Evolutionary conservation across 257 asterid genomes (phyloP), one percentile per base, ranked within the genome.

Genomic region (Marsdenia floribunda): DNA sequence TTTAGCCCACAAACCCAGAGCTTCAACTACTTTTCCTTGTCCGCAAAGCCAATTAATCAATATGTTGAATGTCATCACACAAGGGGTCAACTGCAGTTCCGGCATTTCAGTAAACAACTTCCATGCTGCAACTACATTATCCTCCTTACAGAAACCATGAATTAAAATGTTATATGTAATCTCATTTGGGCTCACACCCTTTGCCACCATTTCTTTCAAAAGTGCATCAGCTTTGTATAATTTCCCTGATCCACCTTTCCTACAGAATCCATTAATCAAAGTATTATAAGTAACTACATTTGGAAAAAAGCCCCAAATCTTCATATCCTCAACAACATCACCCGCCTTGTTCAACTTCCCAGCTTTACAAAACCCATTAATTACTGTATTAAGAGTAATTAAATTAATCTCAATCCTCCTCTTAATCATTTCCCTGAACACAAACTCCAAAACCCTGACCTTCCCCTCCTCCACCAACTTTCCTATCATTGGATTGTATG

Each of bases 261-360:
- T 90, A 79, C 98, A 90, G 53, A 80, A 80, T 64, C 98, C 99
- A 76, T 82, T 83, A 54, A 94, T 86, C 85, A 90, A 75, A 64
- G 88, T 79, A 75, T 92, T 94, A 60, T 90, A 94, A 71, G 96
- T 89, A 33, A 88, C 86, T 72, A 86, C 93, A 85, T 76, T 86
- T 16, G 97, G 97, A 35, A 53, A 72, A 13, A 92, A 55, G 74
- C 92, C 91, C 71, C 85, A 66, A 70, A 85, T 77, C 82, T 85
- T 90, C 97, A 92, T 92, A 76, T 94, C 96, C 80, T 92, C 97
- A 24, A 94, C 50, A n/a, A 88, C 74, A 75, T 94, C 96, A 14
- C 79, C 75, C 0, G 97, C 98, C 89, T 85, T 89, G 77, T 78
- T 89, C 83, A 94, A 72, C 87, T 80, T 92, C 79, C 97, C 96